Conservation (phyloP, 2,329 filamentous ascomycete species). For the Mycogone perniciosa region DNA sequence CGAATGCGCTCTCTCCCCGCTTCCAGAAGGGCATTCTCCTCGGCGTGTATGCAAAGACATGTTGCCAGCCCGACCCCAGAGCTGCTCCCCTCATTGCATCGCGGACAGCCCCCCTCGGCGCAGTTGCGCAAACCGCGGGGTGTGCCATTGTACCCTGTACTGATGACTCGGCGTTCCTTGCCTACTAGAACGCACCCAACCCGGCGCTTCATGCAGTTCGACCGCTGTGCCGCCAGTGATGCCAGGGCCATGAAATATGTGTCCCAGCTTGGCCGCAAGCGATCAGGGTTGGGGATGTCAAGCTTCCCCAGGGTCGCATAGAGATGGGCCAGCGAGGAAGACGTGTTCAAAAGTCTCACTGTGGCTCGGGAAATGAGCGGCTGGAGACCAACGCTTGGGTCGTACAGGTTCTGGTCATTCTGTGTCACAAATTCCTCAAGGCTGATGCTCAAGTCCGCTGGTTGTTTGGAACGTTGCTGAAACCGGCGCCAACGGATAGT, state of each 20-base stretch:
- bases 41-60: slow-evolving; percentile 93
- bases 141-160: slow-evolving; percentile 97
- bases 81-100: slow-evolving; percentile 72
- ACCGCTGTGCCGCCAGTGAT: slow-evolving; percentile 79
- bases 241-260: slow-evolving; percentile 98
- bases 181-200: slow-evolving; percentile 89
- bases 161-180: slow-evolving; percentile 77
- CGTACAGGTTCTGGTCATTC: slow-evolving; percentile 73
- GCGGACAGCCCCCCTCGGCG: slow-evolving; percentile 79
- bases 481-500: slow-evolving; percentile 78
- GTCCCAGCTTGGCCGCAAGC: slow-evolving; percentile 88
- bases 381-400: slow-evolving; percentile 56
- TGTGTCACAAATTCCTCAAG: slow-evolving; percentile 51
- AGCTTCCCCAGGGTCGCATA: slow-evolving; percentile 66
- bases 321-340: slow-evolving; percentile 62
- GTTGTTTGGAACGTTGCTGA: slow-evolving; percentile 32
- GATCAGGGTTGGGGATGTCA: slow-evolving; percentile 69
- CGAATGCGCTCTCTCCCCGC: slow-evolving; percentile 86
- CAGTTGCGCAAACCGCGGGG: slow-evolving; percentile 84
- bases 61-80: slow-evolving; percentile 71
- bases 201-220: slow-evolving; percentile 96
- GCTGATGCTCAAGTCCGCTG: slow-evolving; percentile 24
- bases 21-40: slow-evolving; percentile 94
- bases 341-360: slow-evolving; percentile 80
- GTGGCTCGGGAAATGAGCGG: slow-evolving; percentile 75